A percentile compares a stretch with the other conserved stretches of the same genome.
These are phyloP conservation scores for Xylariomycetidae sp. DNA, from an alignment of 2,329 filamentous ascomycete species.

Conservation along the genomic window DNA sequence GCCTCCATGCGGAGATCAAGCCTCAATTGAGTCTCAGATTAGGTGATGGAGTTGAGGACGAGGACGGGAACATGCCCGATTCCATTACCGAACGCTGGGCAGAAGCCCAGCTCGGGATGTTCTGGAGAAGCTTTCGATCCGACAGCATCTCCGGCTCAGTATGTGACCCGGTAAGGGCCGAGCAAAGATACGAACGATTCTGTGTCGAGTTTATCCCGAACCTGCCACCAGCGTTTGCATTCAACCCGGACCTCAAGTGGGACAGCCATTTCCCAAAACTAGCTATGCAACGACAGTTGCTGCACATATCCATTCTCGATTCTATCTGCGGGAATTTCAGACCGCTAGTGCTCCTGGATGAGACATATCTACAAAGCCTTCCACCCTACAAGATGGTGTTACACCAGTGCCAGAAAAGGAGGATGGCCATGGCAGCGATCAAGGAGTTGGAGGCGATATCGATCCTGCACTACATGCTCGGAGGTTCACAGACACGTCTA, in stretches of 20 bases:
- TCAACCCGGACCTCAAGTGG: constrained; percentile 8
- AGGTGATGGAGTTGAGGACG: constrained; percentile 1
- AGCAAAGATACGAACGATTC: constrained; percentile 13
- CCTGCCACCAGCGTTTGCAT: constrained; percentile 8
- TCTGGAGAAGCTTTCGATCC: constrained; percentile 5
- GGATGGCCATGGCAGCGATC: constrained; percentile 9
- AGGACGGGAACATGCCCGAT: too few species aligned
- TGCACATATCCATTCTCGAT: constrained; percentile 12
- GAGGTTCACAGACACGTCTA: constrained; percentile 6
- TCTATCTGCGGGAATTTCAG: constrained; percentile 14
- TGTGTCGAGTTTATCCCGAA: constrained; percentile 6
- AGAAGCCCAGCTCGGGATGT: constrained; percentile 6
- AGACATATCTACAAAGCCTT: background rate
- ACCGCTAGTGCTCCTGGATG: constrained; percentile 4
- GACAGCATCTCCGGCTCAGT: constrained; percentile 7
- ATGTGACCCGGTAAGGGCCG: constrained; percentile 2
- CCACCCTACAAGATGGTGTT: constrained; percentile 10
- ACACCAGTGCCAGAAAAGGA: constrained; percentile 6
- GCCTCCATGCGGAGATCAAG: background rate
- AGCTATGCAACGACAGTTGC: constrained; percentile 8
- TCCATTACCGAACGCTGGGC: constrained; percentile 10
- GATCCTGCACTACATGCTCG: constrained; percentile 10
- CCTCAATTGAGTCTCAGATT: constrained; percentile 4
- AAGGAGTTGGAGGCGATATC: constrained; percentile 4
- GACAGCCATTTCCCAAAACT: constrained; percentile 9